phyloP scores from a whole-genome alignment of 352 stramenopile genomes.

The Phytophthora idaei region DNA sequence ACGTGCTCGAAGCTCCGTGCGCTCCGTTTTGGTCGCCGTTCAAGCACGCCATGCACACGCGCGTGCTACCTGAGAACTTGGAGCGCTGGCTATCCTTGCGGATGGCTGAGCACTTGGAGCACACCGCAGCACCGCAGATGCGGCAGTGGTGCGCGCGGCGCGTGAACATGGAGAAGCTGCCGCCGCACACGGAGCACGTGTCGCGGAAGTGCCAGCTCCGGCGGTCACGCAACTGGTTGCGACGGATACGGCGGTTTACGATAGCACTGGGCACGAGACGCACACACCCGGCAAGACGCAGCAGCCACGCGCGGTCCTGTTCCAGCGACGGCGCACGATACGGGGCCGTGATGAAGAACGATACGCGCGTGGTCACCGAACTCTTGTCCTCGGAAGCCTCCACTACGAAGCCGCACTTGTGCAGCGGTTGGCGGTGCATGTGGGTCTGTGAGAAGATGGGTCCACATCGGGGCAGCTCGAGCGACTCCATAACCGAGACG shows the following conservation, averaged over 20 bases:
- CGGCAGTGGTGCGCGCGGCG: constrained; percentile 80
- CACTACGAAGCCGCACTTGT: constrained; percentile 79
- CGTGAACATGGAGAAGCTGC: constrained; percentile 71
- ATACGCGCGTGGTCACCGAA: constrained; percentile 67
- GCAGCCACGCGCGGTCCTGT: constrained; percentile 57
- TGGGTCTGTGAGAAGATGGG: constrained; percentile 57
- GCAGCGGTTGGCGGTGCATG: constrained; percentile 51
- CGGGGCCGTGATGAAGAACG: constrained; percentile 72
- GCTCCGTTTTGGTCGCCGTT: constrained; percentile 59
- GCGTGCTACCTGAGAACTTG: constrained; percentile 46
- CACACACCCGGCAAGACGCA: constrained; percentile 60
- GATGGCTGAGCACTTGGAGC: constrained; percentile 76
- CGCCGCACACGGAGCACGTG: constrained; percentile 67
- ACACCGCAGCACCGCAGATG: constrained; percentile 73
- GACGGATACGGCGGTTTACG: constrained; percentile 73
- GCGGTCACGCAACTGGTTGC: constrained; percentile 67
- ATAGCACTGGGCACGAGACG: constrained; percentile 68
- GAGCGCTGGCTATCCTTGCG: constrained; percentile 49
- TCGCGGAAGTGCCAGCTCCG: constrained; percentile 60
- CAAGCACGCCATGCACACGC: constrained; percentile 74
- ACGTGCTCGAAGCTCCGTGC: constrained; percentile 33
- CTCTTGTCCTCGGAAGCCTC: constrained; percentile 65
- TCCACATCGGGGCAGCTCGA: constrained; percentile 59
- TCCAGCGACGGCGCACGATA: constrained; percentile 46
- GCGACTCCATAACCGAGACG: constrained; percentile 69